A percentile compares a stretch with the other conserved stretches of the same genome.
Conservation (phyloP, 768 basidiomycete genomes). For the Suillus weaverae region DNA sequence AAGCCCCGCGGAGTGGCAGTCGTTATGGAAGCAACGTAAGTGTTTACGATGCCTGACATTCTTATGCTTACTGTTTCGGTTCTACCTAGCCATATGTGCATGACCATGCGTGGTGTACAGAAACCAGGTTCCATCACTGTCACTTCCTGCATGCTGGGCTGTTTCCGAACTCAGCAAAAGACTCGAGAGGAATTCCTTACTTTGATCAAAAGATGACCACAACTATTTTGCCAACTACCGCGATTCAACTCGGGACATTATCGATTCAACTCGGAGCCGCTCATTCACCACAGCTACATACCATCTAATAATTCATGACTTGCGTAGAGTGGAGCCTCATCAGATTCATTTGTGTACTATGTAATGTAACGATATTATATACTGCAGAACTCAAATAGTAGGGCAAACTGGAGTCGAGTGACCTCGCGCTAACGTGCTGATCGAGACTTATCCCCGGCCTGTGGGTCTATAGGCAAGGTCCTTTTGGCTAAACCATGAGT, state of each 20-base stretch:
- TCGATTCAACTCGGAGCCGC: conserved; percentile 35
- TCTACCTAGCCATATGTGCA: conserved; percentile 81
- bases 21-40: conserved; percentile 98
- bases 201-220: conserved; percentile 56
- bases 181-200: conserved; percentile 96
- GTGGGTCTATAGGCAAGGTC: conserved; percentile 61
- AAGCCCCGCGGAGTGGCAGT: conserved; percentile 97
- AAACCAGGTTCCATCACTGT: conserved; percentile 95
- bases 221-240: conserved; percentile 10
- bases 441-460: conserved; percentile 56
- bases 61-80: conserved; percentile 14
- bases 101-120: conserved; percentile 99
- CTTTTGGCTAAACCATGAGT: conserved; percentile 55
- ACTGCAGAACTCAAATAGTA: conserved; percentile 12
- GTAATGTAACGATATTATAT: conserved; percentile 24
- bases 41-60: conserved; percentile 21
- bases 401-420: background rate
- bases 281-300: conserved; percentile 14
- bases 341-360: conserved; percentile 14
- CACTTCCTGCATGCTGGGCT: conserved; percentile 97
- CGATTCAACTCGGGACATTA: conserved; percentile 51
- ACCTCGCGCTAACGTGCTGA: conserved; percentile 13
- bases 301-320: conserved; percentile 21
- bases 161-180: conserved; percentile 98
- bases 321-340: conserved; percentile 15